Evolutionary conservation across 129 eudicot species (phyloP), one percentile per base, ranked within the genome.

Genomic region (Chrysanthemum seticuspe): DNA sequence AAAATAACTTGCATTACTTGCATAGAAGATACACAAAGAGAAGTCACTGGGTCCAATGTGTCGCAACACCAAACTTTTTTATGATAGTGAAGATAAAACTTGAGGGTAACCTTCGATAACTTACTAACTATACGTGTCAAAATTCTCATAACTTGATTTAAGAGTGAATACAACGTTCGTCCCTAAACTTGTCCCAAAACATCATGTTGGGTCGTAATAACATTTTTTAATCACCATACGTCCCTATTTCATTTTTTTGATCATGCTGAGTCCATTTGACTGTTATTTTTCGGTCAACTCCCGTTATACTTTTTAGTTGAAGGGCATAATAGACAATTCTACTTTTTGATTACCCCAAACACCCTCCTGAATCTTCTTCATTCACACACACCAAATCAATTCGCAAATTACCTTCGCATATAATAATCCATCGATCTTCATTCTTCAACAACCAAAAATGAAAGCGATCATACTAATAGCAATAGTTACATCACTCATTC

Each of bases 401-500:
- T 54, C 27, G 13, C 56, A 19, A 34, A 62, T 23, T 23, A 21
- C 40, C 65, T 31, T 36, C 6, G 3, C 4, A 52, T 70, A 76
- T 70, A 64, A 23, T 23, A 23, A 23, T 23, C 25, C 25, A 23
- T 52, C 62, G 65, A 70, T 69, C 58, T 7, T 55, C 19, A 5
- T 34, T 3, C 40, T 29, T 29, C 31, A 29, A 2, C 31, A 29
- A 34, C 5, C 4, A 4, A 34, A 79, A 18, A 82, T 94, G 99
- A 94, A 90, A 72, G 60, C 86, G 18, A 18, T 80, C 23, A 25
- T 91, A 36, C 75, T 85, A 31, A 74, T 90, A 50, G 70, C 81
- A 45, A 61, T 79, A 48, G 58, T 78, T 6, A 52, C 74, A 13
- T 94, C 99, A 15, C 59, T 83, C 67, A 53, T 88, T 19, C 6